phyloP scores from a whole-genome alignment of 192 early-diverging fungal genomes.

The Coemansia sp. region DNA sequence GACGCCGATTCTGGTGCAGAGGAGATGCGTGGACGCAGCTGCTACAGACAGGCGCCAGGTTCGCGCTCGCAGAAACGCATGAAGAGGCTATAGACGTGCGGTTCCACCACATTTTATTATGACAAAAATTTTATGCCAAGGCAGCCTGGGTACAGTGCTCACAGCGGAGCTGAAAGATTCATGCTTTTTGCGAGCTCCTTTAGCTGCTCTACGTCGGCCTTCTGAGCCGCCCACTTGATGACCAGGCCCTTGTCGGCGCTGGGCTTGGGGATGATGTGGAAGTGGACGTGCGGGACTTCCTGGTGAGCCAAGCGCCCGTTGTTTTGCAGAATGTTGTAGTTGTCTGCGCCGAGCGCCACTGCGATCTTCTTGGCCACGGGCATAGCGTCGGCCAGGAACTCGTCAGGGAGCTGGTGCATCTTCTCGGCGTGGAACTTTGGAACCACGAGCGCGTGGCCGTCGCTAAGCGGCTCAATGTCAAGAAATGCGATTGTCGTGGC shows the following conservation, averaged over 20 bases:
- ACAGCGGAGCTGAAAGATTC: constrained; percentile 6
- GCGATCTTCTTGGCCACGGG: constrained; percentile 90
- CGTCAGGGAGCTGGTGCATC: constrained; percentile 86
- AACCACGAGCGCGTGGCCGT: constrained; percentile 65
- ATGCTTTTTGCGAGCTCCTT: constrained; percentile 36
- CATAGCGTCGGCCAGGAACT: constrained; percentile 74
- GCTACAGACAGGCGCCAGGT: background rate
- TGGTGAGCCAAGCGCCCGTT: constrained; percentile 74
- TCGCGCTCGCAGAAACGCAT: background rate
- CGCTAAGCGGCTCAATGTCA: constrained; percentile 73
- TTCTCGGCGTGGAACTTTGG: constrained; percentile 72
- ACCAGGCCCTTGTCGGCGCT: constrained; percentile 63
- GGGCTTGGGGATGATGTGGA: constrained; percentile 81
- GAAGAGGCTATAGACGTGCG: too few species aligned
- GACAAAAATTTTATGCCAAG: background rate
- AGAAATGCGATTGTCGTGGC: constrained; percentile 76
- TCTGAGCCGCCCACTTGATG: constrained; percentile 65
- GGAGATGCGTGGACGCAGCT: background rate
- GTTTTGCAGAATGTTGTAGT: constrained; percentile 95
- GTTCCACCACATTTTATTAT: background rate
- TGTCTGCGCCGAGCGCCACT: constrained; percentile 61
- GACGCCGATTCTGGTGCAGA: background rate
- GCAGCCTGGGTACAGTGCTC: background rate
- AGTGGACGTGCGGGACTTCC: constrained; percentile 90
- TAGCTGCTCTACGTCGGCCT: constrained; percentile 55